These are phyloP conservation scores for Penicillium psychrosexuale DNA, from an alignment of 2,329 filamentous ascomycete species.

Conservation along the genomic window DNA sequence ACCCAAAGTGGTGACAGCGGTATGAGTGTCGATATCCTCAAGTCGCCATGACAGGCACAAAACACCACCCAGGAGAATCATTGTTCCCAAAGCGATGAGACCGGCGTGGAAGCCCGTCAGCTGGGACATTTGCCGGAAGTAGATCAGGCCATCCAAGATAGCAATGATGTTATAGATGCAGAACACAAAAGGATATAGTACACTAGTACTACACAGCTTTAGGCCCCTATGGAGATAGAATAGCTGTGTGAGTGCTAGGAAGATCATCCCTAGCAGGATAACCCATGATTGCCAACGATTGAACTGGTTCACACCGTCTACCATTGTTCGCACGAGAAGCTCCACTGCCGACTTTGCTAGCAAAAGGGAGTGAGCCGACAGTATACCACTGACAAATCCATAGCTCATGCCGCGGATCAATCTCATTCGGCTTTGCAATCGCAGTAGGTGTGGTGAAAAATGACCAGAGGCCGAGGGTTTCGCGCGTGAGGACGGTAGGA, in stretches of 20 bases:
- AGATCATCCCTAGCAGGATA: conserved; percentile 76
- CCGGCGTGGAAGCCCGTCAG: conserved; percentile 70
- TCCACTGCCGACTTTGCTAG: conserved; percentile 97
- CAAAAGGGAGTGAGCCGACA: conserved; percentile 89
- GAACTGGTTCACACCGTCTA: conserved; percentile 89
- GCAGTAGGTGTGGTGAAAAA: conserved; percentile 36
- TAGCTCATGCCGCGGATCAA: conserved; percentile 81
- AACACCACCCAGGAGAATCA: conserved; percentile 81
- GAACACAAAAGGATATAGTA: conserved; percentile 95
- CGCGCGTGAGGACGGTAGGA: conserved; percentile 33
- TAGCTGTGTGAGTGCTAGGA: conserved; percentile 80
- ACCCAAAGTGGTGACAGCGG: conserved; percentile 46
- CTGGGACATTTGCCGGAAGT: conserved; percentile 84
- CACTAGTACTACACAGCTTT: conserved; percentile 90
- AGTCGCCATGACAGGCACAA: conserved; percentile 91
- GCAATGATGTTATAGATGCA: conserved; percentile 99
- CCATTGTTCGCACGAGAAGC: conserved; percentile 79
- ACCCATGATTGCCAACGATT: conserved; percentile 93
- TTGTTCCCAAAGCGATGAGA: conserved; percentile 76
- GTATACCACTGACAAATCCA: conserved; percentile 83
- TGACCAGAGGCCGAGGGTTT: conserved; percentile 46
- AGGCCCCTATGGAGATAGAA: conserved; percentile 94
- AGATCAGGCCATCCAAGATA: conserved; percentile 94
- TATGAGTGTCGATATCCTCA: conserved; percentile 56
- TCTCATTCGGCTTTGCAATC: conserved; percentile 61